Conservation (phyloP, 805 yeast species). For the Yarrowia hollandica region DNA sequence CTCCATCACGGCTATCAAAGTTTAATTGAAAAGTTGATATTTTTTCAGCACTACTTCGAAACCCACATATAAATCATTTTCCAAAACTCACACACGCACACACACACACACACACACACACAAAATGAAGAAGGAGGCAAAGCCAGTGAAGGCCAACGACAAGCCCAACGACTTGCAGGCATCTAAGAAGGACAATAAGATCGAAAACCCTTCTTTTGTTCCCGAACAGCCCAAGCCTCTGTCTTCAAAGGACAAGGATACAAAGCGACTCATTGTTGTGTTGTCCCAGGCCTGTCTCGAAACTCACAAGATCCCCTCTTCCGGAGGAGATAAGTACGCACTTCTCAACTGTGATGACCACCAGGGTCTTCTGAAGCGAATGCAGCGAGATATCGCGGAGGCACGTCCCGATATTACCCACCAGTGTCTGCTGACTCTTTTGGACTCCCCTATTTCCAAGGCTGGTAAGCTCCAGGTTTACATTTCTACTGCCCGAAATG, state of each 20-base stretch:
- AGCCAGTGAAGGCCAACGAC: conserved; percentile 30
- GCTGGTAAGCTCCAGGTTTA: conserved; percentile 97
- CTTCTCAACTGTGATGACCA: conserved; percentile 96
- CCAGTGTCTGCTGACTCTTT: conserved; percentile 88
- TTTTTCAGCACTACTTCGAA: conserved; percentile 16
- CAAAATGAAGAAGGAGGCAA: conserved; percentile 21
- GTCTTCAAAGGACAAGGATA: conserved; percentile 78
- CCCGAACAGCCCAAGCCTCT: conserved; percentile 85
- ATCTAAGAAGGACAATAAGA: conserved; percentile 34
- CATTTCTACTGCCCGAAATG: conserved; percentile 93
- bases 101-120: not conserved
- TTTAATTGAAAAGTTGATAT: conserved; percentile 14
- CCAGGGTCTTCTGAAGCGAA: conserved; percentile 89
- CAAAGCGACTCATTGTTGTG: conserved; percentile 90
- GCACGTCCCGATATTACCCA: conserved; percentile 99
- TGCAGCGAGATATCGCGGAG: conserved; percentile 96
- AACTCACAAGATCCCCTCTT: conserved; percentile 78
- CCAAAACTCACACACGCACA: not conserved
- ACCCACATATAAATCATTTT: not conserved
- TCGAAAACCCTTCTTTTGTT: conserved; percentile 65
- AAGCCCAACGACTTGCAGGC: conserved; percentile 37
- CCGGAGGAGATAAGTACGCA: conserved; percentile 90
- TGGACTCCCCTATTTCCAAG: conserved; percentile 97
- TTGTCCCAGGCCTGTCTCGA: conserved; percentile 93
- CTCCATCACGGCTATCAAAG: conserved; percentile 25